Evolutionary conservation across 2,329 filamentous ascomycete species (phyloP).

Genomic region (Amauroascus niger): DNA sequence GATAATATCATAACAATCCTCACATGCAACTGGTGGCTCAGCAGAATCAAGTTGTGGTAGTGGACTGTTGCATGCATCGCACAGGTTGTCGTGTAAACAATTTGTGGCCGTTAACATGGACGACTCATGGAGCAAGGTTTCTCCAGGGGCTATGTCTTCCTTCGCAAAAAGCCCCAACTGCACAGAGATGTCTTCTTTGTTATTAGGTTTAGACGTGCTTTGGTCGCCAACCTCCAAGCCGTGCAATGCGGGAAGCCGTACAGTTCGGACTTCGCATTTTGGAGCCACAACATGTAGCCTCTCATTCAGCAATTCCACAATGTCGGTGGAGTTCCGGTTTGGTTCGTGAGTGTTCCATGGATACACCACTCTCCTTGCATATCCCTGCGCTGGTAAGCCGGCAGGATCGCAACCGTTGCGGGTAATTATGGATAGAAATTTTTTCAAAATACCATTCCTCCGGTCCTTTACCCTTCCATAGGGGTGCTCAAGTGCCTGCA

Average conservation of each 20-base stretch:
- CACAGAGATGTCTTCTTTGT: slow-evolving; percentile 36
- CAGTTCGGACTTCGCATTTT: slow-evolving; percentile 68
- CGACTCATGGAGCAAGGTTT: slow-evolving; percentile 68
- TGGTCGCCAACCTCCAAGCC: slow-evolving; percentile 21
- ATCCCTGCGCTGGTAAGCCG: slow-evolving; percentile 31
- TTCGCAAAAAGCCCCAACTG: slow-evolving; percentile 89
- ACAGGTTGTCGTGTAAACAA: slow-evolving; percentile 72
- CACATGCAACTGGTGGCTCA: slow-evolving; percentile 39
- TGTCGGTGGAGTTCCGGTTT: slow-evolving; percentile 45
- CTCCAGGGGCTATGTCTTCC: slow-evolving; percentile 65
- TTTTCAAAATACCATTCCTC: slow-evolving; percentile 17
- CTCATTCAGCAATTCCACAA: slow-evolving; percentile 59
- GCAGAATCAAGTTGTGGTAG: slow-evolving; percentile 50
- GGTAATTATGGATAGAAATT: slow-evolving; percentile 26
- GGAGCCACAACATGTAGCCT: slow-evolving; percentile 61
- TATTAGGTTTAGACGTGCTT: slow-evolving; percentile 5
- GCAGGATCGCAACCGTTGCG: slow-evolving; percentile 21
- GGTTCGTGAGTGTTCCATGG: slow-evolving; percentile 55
- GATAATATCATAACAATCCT: slow-evolving; percentile 48
- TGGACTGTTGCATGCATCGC: slow-evolving; percentile 75
- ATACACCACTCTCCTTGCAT: slow-evolving; percentile 47
- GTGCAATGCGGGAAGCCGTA: slow-evolving; percentile 63
- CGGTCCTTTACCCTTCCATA: slow-evolving; percentile 11
- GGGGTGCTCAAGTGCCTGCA: slow-evolving; percentile 25
- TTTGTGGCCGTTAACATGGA: slow-evolving; percentile 85